Conservation (phyloP, 83 land plant genomes). For the Picea abies region DNA sequence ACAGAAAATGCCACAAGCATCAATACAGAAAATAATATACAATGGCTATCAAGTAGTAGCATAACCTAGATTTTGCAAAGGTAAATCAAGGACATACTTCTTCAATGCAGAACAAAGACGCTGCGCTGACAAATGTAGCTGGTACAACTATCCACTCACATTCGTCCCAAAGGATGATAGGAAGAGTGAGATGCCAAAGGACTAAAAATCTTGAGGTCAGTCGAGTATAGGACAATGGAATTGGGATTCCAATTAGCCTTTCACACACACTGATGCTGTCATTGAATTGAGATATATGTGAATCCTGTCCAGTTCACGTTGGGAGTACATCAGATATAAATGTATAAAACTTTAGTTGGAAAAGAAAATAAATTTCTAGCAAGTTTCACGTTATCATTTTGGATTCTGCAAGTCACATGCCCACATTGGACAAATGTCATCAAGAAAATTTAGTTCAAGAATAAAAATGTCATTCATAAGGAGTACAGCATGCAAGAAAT, state of each 20-base stretch:
- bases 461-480: too few species aligned
- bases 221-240: constrained; percentile 93
- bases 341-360: background rate
- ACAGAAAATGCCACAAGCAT: constrained; percentile 1
- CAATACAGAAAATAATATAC: background rate
- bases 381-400: background rate
- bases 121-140: constrained; percentile 91
- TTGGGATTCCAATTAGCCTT: constrained; percentile 78
- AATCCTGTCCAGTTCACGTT: constrained; percentile 44
- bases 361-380: too few species aligned
- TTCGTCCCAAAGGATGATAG: constrained; percentile 91
- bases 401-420: background rate
- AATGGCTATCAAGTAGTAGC: background rate
- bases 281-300: constrained; percentile 66
- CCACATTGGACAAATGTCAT: background rate
- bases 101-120: constrained; percentile 91
- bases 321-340: background rate
- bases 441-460: background rate
- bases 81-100: constrained; percentile 48
- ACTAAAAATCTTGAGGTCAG: constrained; percentile 93
- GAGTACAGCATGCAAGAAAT: too few species aligned
- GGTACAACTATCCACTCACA: constrained; percentile 93
- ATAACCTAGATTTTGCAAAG: background rate
- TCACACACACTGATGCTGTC: constrained; percentile 79
- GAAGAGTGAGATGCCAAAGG: constrained; percentile 91